phyloP scores from a whole-genome alignment of 192 early-diverging fungal species.

The Spizellomyces sp. region DNA sequence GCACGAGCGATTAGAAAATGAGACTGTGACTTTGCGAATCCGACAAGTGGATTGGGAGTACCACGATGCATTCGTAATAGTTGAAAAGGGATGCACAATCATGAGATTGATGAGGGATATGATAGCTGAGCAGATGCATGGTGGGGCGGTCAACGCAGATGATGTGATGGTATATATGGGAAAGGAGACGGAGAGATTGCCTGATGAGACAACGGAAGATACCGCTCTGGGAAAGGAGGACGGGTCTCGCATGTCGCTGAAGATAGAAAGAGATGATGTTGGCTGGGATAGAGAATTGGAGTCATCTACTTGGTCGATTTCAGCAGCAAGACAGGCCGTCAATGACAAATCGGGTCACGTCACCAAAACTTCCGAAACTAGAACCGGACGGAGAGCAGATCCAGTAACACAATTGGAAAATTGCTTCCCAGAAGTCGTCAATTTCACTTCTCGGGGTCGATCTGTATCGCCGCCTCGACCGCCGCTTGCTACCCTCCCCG shows the following conservation, averaged over 20 bases:
- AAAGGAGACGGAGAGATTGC: background rate
- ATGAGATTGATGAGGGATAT: slow-evolving; percentile 14
- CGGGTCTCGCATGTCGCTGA: too few relatives aligned
- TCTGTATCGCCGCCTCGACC: background rate
- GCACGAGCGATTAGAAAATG: background rate
- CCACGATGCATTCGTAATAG: slow-evolving; percentile 22
- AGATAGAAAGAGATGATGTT: too few relatives aligned
- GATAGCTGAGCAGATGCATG: slow-evolving; percentile 14
- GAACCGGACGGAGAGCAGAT: background rate
- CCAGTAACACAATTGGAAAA: too few relatives aligned
- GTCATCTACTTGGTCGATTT: too few relatives aligned
- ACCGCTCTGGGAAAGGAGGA: too few relatives aligned
- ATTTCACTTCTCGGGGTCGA: background rate
- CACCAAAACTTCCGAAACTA: too few relatives aligned
- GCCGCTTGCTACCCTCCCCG: background rate
- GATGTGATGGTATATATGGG: slow-evolving; percentile 22
- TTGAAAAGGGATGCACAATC: slow-evolving; percentile 21
- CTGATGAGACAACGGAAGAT: too few relatives aligned
- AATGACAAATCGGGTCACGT: too few relatives aligned
- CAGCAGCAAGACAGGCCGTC: too few relatives aligned
- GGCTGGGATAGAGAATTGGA: too few relatives aligned
- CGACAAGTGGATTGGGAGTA: slow-evolving; percentile 29
- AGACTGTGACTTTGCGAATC: slow-evolving; percentile 8
- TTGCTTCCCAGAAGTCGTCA: too few relatives aligned
- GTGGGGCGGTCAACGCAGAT: slow-evolving; percentile 12